Evolutionary conservation across 768 basidiomycete genomes (phyloP).

Genomic region (Sutorius australiensis): DNA sequence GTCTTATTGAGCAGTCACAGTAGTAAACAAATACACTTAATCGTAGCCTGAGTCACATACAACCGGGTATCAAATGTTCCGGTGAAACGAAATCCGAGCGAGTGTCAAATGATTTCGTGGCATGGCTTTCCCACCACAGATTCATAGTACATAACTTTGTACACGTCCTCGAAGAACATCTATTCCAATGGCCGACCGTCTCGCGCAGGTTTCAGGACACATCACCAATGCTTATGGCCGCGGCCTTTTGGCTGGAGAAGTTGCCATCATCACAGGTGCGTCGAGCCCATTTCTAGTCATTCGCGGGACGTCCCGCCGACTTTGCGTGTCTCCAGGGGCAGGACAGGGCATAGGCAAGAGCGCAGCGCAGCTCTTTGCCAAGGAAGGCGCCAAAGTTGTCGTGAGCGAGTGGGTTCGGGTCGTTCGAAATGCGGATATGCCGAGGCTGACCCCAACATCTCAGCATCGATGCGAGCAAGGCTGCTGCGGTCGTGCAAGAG

Average conservation of each 20-base stretch:
- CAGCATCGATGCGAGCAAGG: slow-evolving; percentile 72
- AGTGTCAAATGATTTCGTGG: background rate
- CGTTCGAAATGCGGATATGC: background rate
- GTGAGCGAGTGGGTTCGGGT: slow-evolving; percentile 63
- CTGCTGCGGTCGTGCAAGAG: slow-evolving; percentile 63
- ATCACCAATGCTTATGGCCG: slow-evolving; percentile 47
- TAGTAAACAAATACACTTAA: too few species aligned
- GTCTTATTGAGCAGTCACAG: too few species aligned
- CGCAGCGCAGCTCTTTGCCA: slow-evolving; percentile 72
- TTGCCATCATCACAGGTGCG: slow-evolving; percentile 83
- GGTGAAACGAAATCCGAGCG: background rate
- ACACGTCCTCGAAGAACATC: background rate
- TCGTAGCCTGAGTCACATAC: too few species aligned
- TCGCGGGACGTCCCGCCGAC: background rate
- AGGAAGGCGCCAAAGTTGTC: slow-evolving; percentile 84
- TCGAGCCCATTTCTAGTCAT: background rate
- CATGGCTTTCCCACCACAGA: background rate
- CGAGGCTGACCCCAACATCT: slow-evolving; percentile 1
- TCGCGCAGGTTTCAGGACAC: slow-evolving; percentile 70
- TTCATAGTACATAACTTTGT: background rate
- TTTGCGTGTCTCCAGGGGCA: slow-evolving; percentile 48
- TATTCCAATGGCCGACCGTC: slow-evolving; percentile 47
- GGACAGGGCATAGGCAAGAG: slow-evolving; percentile 83
- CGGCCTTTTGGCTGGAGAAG: slow-evolving; percentile 70
- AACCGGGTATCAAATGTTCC: background rate